phyloP scores from a whole-genome alignment of 1,284 basidiomycete species.

The Mycosarcoma mackinlayi region DNA sequence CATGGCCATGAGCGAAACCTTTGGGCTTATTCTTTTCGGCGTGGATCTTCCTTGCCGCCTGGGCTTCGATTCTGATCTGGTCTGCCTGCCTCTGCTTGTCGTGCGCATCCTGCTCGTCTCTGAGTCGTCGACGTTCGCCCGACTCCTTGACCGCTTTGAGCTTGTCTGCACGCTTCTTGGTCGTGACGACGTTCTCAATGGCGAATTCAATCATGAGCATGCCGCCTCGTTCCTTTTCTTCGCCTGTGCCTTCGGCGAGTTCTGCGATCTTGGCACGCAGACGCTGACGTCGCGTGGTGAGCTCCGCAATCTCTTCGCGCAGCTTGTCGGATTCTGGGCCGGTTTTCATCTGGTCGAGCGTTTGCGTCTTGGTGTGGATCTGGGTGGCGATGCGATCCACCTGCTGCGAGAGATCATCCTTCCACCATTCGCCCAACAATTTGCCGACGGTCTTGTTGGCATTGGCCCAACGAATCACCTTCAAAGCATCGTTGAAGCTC shows the following conservation, averaged over 20 bases:
- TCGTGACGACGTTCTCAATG: slow-evolving; percentile 64
- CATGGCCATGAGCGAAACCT: slow-evolving; percentile 45
- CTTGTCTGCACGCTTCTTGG: slow-evolving; percentile 58
- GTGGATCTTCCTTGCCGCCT: slow-evolving; percentile 42
- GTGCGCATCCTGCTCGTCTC: slow-evolving; percentile 21
- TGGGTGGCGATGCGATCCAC: slow-evolving; percentile 44
- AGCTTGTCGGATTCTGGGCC: slow-evolving; percentile 28
- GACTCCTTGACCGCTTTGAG: slow-evolving; percentile 49
- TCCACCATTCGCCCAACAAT: slow-evolving; percentile 58
- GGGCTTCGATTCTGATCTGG: slow-evolving; percentile 11
- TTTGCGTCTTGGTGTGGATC: slow-evolving; percentile 36
- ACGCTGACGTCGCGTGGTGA: slow-evolving; percentile 51
- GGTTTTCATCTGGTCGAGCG: slow-evolving; percentile 23
- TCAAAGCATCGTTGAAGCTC: slow-evolving; percentile 86
- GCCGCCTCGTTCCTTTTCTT: slow-evolving; percentile 60
- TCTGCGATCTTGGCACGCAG: slow-evolving; percentile 49
- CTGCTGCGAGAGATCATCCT: slow-evolving; percentile 54
- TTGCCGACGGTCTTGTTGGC: slow-evolving; percentile 74
- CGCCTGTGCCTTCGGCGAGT: slow-evolving; percentile 28
- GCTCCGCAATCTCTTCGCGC: slow-evolving; percentile 30
- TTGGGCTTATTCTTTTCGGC: slow-evolving; percentile 36
- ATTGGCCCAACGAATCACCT: slow-evolving; percentile 92
- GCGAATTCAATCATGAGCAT: slow-evolving; percentile 65
- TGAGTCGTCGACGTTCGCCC: slow-evolving; percentile 27
- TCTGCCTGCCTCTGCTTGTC: slow-evolving; percentile 10